Evolutionary conservation across 306 rosid genomes (phyloP).

Genomic region (Pachyrhizus erosus): DNA sequence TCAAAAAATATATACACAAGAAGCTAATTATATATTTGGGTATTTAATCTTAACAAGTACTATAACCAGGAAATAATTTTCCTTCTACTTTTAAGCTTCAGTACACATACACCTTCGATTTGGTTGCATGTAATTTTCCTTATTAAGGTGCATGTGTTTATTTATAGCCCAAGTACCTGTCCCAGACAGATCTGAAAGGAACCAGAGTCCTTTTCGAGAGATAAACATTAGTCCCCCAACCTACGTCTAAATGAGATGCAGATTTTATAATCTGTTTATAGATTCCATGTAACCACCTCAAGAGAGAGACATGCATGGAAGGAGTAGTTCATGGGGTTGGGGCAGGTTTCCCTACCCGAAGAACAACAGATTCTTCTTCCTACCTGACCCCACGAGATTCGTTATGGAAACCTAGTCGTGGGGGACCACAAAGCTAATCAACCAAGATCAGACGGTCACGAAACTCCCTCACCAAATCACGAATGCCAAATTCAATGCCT

Average conservation of each 20-base stretch:
- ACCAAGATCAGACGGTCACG: constrained; percentile 20
- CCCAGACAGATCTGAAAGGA: constrained; percentile 32
- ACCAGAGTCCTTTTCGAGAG: constrained; percentile 48
- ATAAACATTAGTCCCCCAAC: constrained; percentile 23
- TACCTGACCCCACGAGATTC: constrained; percentile 51
- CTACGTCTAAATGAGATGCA: constrained; percentile 19
- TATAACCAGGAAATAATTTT: constrained; percentile 9
- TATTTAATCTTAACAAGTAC: constrained; percentile 26
- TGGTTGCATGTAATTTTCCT: constrained; percentile 24
- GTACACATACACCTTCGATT: constrained; percentile 7
- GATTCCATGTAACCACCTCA: constrained; percentile 63
- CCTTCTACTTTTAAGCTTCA: constrained; percentile 24
- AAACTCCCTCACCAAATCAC: constrained; percentile 36
- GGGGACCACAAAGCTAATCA: constrained; percentile 56
- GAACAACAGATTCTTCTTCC: constrained; percentile 56
- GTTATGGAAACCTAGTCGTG: constrained; percentile 35
- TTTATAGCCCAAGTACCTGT: constrained; percentile 26
- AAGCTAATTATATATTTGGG: background rate
- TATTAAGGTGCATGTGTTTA: constrained; percentile 25
- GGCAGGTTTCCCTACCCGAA: constrained; percentile 70
- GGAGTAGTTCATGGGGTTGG: constrained; percentile 64
- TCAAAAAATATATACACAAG: background rate
- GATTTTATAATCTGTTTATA: constrained; percentile 36
- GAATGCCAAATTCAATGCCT: constrained; percentile 38
- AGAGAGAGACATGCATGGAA: constrained; percentile 41